Conservation (phyloP, 305 asterid species). For the Fraxinus albicans region DNA sequence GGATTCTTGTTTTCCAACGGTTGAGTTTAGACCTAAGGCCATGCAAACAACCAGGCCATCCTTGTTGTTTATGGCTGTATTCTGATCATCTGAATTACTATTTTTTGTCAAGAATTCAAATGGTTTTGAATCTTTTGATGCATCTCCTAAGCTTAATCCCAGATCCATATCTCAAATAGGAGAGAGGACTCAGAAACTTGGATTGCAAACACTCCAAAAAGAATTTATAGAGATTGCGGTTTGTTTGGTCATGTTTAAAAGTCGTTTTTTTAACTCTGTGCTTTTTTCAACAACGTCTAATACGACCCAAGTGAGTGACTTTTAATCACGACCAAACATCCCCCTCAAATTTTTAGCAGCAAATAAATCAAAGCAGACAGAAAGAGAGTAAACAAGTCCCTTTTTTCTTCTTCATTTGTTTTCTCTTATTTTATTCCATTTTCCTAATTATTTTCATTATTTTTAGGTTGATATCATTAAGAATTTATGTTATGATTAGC, state of each 20-base stretch:
- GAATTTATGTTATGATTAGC: neutral
- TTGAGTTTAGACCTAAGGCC: constrained; percentile 13
- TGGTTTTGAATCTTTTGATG: constrained; percentile 1
- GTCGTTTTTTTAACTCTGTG: neutral
- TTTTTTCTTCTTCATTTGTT: neutral
- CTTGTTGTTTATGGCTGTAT: neutral
- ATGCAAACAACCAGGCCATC: neutral
- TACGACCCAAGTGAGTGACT: neutral
- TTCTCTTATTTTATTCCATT: neutral
- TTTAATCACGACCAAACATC: neutral
- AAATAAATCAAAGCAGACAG: neutral
- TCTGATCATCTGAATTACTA: neutral
- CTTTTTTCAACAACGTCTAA: neutral
- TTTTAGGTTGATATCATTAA: neutral
- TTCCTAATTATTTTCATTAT: neutral
- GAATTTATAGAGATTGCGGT: constrained; percentile 4
- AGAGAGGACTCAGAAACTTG: neutral
- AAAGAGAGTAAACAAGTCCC: neutral
- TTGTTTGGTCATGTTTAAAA: neutral
- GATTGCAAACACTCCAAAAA: neutral
- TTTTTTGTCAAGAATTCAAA: neutral
- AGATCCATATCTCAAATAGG: constrained; percentile 10
- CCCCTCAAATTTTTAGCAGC: neutral
- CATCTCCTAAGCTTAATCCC: constrained; percentile 10
- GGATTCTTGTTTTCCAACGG: neutral